phyloP scores from a whole-genome alignment of 352 stramenopile genomes.

The Globisporangium heterothallicum region DNA sequence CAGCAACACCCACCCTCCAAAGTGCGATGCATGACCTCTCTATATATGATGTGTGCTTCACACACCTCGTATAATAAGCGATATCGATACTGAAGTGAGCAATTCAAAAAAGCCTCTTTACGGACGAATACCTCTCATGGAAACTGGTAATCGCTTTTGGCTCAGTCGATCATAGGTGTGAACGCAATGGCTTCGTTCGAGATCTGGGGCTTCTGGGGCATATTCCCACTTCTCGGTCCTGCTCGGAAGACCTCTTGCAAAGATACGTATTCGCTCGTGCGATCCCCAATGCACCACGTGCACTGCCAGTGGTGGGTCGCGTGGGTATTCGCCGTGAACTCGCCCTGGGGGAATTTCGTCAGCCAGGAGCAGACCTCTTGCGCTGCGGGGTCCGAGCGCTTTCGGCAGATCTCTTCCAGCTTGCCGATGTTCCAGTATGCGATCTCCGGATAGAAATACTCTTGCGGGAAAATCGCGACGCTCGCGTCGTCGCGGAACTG shows the following conservation, averaged over 20 bases:
- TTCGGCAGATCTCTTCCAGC: slow-evolving; percentile 24
- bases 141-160: too few relatives aligned
- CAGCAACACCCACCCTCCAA: not conserved
- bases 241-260: slow-evolving; percentile 21
- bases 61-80: too few relatives aligned
- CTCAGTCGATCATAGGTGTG: not conserved
- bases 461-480: slow-evolving; percentile 21
- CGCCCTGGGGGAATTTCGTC: slow-evolving; percentile 26
- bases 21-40: not conserved
- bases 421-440: slow-evolving; percentile 42
- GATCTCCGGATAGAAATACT: slow-evolving; percentile 55
- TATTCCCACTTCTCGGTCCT: too few relatives aligned
- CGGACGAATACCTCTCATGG: too few relatives aligned
- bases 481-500: slow-evolving; percentile 5
- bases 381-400: slow-evolving; percentile 14
- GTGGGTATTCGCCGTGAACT: slow-evolving; percentile 40
- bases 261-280: slow-evolving; percentile 19
- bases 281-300: slow-evolving; percentile 42
- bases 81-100: too few relatives aligned
- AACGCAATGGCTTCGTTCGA: not conserved
- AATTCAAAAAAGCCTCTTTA: too few relatives aligned
- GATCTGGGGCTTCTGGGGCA: slow-evolving; percentile 6
- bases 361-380: slow-evolving; percentile 38
- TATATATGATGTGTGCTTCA: not conserved
- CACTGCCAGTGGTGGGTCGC: slow-evolving; percentile 56